Base-by-base conservation (phyloP, 805 yeast genomes). In the Tetrapisispora fleetii region DNA sequence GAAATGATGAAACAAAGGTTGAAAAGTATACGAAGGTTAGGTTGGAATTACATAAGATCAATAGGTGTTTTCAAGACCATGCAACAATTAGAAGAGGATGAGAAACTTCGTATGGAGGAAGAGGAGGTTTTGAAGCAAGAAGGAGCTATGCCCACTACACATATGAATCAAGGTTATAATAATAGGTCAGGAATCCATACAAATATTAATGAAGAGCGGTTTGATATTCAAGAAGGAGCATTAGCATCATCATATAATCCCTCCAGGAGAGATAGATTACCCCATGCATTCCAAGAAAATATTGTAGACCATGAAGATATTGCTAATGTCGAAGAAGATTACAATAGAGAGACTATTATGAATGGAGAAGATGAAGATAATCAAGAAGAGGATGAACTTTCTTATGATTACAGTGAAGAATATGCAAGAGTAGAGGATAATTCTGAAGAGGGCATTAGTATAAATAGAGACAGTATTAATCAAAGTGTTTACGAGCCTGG, bases 31-130 rank as follows among this genome's bases (percentile, higher is more conserved):
- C 66, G 75, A 8, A 67, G 67, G 4, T 55, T 73, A 21, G 87
- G 86, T 0, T 71, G 68, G 60, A 55, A 69, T 14, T 69, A 68
- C 48, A 58, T 83, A 48, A 68, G 69, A 40, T 88, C 89, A 0
- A 71, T 82, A 11, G 89, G 88, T 0, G 57, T 80, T 10, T 69
- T 71, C 2, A 78, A 74, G 59, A 82, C 85, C 0, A 69, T 80
- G 73, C 46, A 49, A 22, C 53, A 54, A 30, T 36, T 49, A 14
- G 69, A 67, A 36, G 69, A 67, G 41, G 47, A 48, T 6, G 57
- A 58, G 32, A 54, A 24, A 46, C 52, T 55, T 39, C 64, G 58
- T 37, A 50, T 60, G 53, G 59, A 59, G 30, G 67, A 60, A 17
- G 37, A 18, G 13, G n/a, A 59, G 16, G 22, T 18, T 16, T n/a